Evolutionary conservation across 1,284 basidiomycete genomes (phyloP).

Genomic region (Irpex sp.): DNA sequence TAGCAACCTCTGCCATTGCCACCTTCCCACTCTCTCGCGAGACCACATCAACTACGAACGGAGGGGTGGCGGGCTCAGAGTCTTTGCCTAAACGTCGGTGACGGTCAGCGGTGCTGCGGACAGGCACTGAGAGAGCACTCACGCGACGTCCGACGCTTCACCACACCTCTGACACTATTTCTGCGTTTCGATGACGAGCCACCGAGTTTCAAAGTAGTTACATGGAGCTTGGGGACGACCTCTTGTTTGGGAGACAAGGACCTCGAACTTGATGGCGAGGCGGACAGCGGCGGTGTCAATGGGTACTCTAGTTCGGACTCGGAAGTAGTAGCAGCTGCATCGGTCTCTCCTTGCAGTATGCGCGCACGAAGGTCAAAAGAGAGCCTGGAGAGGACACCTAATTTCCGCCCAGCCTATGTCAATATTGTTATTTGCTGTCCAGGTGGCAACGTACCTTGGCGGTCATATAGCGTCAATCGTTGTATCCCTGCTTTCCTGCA

Average conservation of each 20-base stretch:
- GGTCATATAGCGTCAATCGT: slow-evolving; percentile 64
- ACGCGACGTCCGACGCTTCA: slow-evolving; percentile 19
- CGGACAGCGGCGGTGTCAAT: slow-evolving; percentile 66
- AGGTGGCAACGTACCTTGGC: slow-evolving; percentile 44
- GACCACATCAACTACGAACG: slow-evolving; percentile 29
- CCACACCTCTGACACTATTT: slow-evolving; percentile 7
- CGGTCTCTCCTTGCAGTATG: slow-evolving; percentile 26
- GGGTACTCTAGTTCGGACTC: slow-evolving; percentile 54
- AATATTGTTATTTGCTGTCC: background rate
- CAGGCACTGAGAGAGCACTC: background rate
- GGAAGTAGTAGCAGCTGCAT: slow-evolving; percentile 31
- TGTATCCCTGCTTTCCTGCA: slow-evolving; percentile 52
- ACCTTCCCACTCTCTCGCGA: slow-evolving; percentile 33
- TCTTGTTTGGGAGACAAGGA: slow-evolving; percentile 46
- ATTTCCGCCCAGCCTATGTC: background rate
- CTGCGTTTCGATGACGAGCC: slow-evolving; percentile 14
- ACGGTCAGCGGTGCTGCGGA: background rate
- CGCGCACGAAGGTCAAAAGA: slow-evolving; percentile 35
- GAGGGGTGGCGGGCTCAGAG: background rate
- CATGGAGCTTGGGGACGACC: slow-evolving; percentile 25
- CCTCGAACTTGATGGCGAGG: slow-evolving; percentile 56
- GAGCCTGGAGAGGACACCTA: slow-evolving; percentile 44
- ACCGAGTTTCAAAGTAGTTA: slow-evolving; percentile 33
- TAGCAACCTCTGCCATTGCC: slow-evolving; percentile 29
- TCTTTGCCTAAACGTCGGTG: slow-evolving; percentile 8